Evolutionary conservation across 805 yeast species (phyloP), one percentile per base, ranked within the genome.

Genomic region (Myxozyma udenii): DNA sequence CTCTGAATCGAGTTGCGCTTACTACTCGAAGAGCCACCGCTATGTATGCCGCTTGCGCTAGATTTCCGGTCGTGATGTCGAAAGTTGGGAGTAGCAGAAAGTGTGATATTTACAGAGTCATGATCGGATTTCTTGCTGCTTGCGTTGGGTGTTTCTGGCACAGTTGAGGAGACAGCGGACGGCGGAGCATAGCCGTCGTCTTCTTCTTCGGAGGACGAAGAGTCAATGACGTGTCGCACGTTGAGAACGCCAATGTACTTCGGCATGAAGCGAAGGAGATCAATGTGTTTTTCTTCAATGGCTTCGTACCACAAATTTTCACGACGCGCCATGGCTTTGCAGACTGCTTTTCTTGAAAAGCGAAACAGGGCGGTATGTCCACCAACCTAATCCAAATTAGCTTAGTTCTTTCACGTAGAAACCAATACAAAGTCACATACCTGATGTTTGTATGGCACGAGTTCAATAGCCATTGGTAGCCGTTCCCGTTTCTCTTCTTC

Each of bases 311-410:
- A 90, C 55, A 75, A 71, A 69, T 93, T 87, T 65, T 93, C 99
- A 51, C 96, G 76, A 62, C 87, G 88, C 54, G 89, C 87, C 54
- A 95, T 73, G 0, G 93, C 93, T 68, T 93, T 93, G 68, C 98
- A 93, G 16, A 93, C 96, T 0, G 97, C 98, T 52, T 87, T 75
- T 61, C 83, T 86, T 3, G 95, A 85, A 66, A 93, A 93, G 58
- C 91, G 79, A 71, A 91, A 93, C 32, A 93, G 89, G 1, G 97
- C 97, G 0, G 97, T 91, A 66, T 93, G 99, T 0, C 99, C 99
- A 5, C 99, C 99, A 21, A 93, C 61, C 57, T 53, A 48, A 11
- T n/a, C 14, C 18, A 14, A 24, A 2, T 18, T 19, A 32, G 28
- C 37, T 12, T 19, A 21, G 18, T 11, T 46, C 26, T 25, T 19